phyloP scores from a whole-genome alignment of 768 basidiomycete genomes.

The Termitomyces sp. region DNA sequence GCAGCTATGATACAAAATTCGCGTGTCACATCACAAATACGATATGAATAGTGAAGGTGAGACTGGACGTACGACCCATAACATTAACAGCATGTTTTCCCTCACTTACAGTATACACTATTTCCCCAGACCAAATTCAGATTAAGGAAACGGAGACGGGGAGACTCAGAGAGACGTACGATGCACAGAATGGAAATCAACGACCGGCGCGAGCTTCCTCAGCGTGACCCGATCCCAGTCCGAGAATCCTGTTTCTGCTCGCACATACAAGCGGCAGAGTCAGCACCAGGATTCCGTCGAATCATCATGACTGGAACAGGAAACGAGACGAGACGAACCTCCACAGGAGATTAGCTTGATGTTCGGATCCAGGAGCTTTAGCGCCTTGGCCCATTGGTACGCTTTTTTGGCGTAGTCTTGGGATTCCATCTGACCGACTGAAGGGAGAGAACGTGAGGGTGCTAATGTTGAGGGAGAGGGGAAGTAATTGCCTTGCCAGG shows the following conservation, averaged over 20 bases:
- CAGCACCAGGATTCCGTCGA: not conserved
- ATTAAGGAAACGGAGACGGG: not conserved
- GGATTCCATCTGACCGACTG: constrained; percentile 54
- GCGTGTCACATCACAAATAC: not conserved
- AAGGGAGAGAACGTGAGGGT: not conserved
- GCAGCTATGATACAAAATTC: constrained; percentile 28
- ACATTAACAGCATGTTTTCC: constrained; percentile 50
- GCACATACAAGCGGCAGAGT: not conserved
- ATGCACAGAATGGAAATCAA: constrained; percentile 50
- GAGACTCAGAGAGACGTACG: constrained; percentile 18
- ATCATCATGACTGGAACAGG: not conserved
- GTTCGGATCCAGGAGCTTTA: constrained; percentile 52
- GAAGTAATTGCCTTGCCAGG: constrained; percentile 39
- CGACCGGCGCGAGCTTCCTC: constrained; percentile 39
- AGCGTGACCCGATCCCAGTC: constrained; percentile 43
- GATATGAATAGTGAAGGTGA: not conserved
- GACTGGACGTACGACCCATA: constrained; percentile 39
- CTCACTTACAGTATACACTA: constrained; percentile 40
- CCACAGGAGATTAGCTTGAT: constrained; percentile 58
- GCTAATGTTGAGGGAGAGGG: not conserved
- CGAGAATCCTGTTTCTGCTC: constrained; percentile 35
- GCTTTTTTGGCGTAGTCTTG: constrained; percentile 54
- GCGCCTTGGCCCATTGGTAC: constrained; percentile 59
- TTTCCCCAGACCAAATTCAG: not conserved
- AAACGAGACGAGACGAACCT: constrained; percentile 25